Base-by-base conservation (phyloP, 345 rosid genomes). In the Bruguiera sexangula region DNA sequence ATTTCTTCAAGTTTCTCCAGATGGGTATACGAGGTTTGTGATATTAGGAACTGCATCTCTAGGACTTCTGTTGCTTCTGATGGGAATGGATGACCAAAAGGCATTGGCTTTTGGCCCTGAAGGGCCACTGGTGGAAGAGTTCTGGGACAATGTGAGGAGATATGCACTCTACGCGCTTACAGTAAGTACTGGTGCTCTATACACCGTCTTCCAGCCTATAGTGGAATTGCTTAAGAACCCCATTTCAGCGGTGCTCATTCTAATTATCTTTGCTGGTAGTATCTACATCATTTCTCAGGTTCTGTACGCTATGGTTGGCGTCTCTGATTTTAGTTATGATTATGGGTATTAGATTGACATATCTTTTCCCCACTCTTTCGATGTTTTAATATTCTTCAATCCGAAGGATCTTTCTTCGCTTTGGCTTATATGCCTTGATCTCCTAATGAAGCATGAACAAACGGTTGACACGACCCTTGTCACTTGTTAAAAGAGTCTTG, bases 101-200 rank as follows among this genome's bases (percentile, higher is more conserved):
- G 97, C 96, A 5, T 30, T 85, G 82, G 97, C 96, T 18, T 69
- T 92, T 8, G 97, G 97, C 1, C 99, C 97, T 3, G 96, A 87
- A 73, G 97, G 98, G 56, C 99, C 96, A 27, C 46, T 95, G 48
- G 71, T 83, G 77, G 97, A 95, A 80, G 97, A 89, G 80, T 91
- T 95, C 69, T 95, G 99, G 99, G 99, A 95, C 63, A 95, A 92
- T 72, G 96, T 95, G 27, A 89, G 96, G 86, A 86, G 99, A 75
- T 91, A 95, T 60, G 99, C 81, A 8, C 89, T 95, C 50, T 95
- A 95, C 70, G 99, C 97, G 32, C 86, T 95, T 6, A 92, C 97
- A 0, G 99, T 90, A 48, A 92, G 99, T 29, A 86, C 97, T 0
- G 97, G 99, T 55, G 96, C 99, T 9, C 75, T 95, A 61, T 95